Evolutionary conservation across 1,284 basidiomycete genomes (phyloP).

Genomic region (Cutaneotrichosporon cavernicola): DNA sequence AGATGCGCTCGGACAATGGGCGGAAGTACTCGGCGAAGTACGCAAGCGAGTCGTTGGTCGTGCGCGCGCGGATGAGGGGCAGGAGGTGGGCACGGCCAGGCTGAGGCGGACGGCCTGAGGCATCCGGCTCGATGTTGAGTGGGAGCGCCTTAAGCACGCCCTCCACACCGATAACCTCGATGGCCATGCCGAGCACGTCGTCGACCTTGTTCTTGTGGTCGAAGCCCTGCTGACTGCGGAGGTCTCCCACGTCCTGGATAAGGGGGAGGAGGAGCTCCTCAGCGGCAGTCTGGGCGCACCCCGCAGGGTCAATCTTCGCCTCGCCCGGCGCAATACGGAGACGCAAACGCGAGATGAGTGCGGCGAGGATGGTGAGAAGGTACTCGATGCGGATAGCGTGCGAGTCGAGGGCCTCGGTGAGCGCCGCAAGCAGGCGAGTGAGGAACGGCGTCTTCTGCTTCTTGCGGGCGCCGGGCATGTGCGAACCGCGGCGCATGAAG

Average conservation of each 20-base stretch:
- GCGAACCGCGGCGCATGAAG: slow-evolving; percentile 42
- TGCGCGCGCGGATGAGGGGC: slow-evolving; percentile 75
- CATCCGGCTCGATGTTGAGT: slow-evolving; percentile 79
- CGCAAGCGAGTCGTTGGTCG: slow-evolving; percentile 73
- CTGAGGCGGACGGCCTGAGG: slow-evolving; percentile 45
- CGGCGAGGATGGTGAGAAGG: slow-evolving; percentile 60
- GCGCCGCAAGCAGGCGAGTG: slow-evolving; percentile 63
- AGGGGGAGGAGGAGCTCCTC: slow-evolving; percentile 70
- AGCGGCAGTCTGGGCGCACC: slow-evolving; percentile 63
- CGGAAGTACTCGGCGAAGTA: slow-evolving; percentile 92
- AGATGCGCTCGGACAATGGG: slow-evolving; percentile 89
- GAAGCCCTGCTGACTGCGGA: slow-evolving; percentile 77
- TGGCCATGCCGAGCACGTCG: slow-evolving; percentile 72
- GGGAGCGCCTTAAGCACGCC: slow-evolving; percentile 74
- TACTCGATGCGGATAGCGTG: slow-evolving; percentile 68
- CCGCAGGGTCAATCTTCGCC: slow-evolving; percentile 55
- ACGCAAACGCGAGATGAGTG: slow-evolving; percentile 55
- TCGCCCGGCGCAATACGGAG: slow-evolving; percentile 36
- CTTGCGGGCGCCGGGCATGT: slow-evolving; percentile 48
- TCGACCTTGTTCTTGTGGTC: slow-evolving; percentile 90
- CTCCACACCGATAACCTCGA: slow-evolving; percentile 82
- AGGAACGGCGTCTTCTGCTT: slow-evolving; percentile 62
- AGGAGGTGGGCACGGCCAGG: slow-evolving; percentile 81
- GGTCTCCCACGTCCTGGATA: slow-evolving; percentile 70
- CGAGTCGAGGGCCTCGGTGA: slow-evolving; percentile 66